These are phyloP conservation scores for Prototheca wickerhamii DNA, from an alignment of 163 green algal species.

Conservation along the genomic window DNA sequence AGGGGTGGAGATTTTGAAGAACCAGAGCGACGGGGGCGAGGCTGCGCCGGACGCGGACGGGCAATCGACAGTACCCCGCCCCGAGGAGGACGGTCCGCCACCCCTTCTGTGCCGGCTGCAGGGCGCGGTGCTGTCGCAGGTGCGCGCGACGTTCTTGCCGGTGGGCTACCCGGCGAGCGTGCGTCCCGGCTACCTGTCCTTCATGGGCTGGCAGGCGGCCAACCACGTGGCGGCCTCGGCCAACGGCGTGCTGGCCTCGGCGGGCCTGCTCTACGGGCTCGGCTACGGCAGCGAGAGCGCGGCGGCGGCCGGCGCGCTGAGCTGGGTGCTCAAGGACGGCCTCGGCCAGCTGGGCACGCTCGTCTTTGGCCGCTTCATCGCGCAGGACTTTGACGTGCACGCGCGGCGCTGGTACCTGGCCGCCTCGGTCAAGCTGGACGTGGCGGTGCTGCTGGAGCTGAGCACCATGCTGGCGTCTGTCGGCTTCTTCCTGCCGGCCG, in stretches of 20 bases:
- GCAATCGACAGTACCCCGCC: too few species aligned
- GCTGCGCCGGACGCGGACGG: too few species aligned
- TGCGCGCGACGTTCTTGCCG: conserved; percentile 52
- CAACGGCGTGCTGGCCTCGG: conserved; percentile 57
- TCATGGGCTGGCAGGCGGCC: conserved; percentile 29
- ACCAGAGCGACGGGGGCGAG: too few species aligned
- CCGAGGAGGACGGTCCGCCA: too few species aligned
- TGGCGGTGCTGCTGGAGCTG: conserved; percentile 17
- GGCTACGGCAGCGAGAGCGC: conserved; percentile 59
- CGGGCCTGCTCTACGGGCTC: conserved; percentile 71
- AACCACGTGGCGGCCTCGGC: conserved; percentile 26
- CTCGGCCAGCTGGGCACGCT: conserved; percentile 66
- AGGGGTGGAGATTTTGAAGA: too few species aligned
- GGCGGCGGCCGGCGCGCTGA: conserved; percentile 62
- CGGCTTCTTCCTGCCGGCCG: conserved; percentile 19
- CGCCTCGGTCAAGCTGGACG: not conserved
- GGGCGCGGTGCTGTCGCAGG: conserved; percentile 3
- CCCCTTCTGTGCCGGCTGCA: not conserved
- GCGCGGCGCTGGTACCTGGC: conserved; percentile 49
- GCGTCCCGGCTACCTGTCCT: conserved; percentile 54
- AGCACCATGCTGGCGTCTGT: conserved; percentile 10
- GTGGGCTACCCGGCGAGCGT: conserved; percentile 45
- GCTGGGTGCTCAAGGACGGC: conserved; percentile 80
- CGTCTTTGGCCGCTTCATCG: conserved; percentile 56
- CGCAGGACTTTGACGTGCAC: conserved; percentile 70